Evolutionary conservation across 768 basidiomycete genomes (phyloP).

Genomic region (Trametes villosa): DNA sequence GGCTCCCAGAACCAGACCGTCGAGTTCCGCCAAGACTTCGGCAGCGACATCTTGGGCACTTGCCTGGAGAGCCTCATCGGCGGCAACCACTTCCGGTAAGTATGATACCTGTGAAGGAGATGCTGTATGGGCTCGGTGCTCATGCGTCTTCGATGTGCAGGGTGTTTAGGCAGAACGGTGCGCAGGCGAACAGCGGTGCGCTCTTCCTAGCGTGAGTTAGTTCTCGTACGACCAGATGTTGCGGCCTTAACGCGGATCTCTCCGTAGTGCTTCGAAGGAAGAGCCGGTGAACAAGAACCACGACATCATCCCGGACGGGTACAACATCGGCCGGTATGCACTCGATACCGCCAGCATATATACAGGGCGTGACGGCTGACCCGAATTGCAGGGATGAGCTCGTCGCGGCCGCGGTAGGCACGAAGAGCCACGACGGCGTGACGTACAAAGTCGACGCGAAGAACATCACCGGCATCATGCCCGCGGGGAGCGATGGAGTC

Average conservation of each 20-base stretch:
- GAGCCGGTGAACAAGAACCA: slow-evolving; percentile 28
- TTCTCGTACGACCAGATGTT: background rate
- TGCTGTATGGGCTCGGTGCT: background rate
- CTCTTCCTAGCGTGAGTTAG: slow-evolving; percentile 40
- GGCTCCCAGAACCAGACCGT: slow-evolving; percentile 48
- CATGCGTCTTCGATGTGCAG: slow-evolving; percentile 10
- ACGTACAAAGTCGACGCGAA: slow-evolving; percentile 47
- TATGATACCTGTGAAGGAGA: background rate
- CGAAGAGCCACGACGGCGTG: slow-evolving; percentile 44
- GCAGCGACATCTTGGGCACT: slow-evolving; percentile 40
- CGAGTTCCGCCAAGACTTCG: slow-evolving; percentile 51
- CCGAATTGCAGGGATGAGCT: slow-evolving; percentile 37
- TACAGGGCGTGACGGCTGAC: background rate
- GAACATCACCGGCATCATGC: slow-evolving; percentile 55
- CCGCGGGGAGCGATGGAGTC: slow-evolving; percentile 50
- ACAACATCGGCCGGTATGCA: slow-evolving; percentile 39
- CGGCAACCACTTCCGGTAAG: slow-evolving; percentile 52
- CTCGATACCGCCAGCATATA: background rate
- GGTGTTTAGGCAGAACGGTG: slow-evolving; percentile 37
- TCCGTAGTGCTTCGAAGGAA: slow-evolving; percentile 32
- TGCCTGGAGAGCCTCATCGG: slow-evolving; percentile 46
- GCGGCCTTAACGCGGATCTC: background rate
- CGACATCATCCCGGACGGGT: slow-evolving; percentile 35
- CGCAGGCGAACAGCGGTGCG: slow-evolving; percentile 36
- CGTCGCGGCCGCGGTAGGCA: slow-evolving; percentile 41